These are phyloP conservation scores for Fomes fomentarius DNA, from an alignment of 1,284 basidiomycete genomes.

Conservation along the genomic window DNA sequence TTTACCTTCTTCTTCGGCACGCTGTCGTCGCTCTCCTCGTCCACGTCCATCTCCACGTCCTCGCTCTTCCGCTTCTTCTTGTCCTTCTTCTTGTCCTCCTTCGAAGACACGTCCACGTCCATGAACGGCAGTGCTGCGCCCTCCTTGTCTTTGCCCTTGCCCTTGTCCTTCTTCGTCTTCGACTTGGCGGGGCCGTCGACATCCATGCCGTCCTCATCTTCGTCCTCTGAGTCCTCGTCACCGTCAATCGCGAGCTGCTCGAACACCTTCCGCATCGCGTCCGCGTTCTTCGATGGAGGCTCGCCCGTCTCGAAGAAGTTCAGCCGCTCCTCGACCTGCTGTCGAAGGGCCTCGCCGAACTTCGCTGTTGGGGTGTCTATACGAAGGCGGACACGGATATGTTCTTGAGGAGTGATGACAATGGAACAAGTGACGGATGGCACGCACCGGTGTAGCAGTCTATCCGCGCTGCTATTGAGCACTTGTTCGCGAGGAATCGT, in stretches of 20 bases:
- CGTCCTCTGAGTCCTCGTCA: slow-evolving; percentile 71
- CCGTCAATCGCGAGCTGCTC: slow-evolving; percentile 76
- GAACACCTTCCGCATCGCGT: slow-evolving; percentile 88
- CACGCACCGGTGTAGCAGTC: slow-evolving; percentile 90
- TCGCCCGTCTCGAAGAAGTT: slow-evolving; percentile 92
- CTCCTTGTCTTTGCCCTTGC: slow-evolving; percentile 61
- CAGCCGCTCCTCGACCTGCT: slow-evolving; percentile 96
- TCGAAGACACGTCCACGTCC: slow-evolving; percentile 53
- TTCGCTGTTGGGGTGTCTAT: slow-evolving; percentile 87
- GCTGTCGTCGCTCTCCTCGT: slow-evolving; percentile 45
- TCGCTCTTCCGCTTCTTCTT: slow-evolving; percentile 74
- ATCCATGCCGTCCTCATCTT: slow-evolving; percentile 44
- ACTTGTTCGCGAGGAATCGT: slow-evolving; percentile 98
- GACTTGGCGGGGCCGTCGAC: slow-evolving; percentile 55
- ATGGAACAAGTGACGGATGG: neutral
- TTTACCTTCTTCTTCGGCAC: slow-evolving; percentile 72
- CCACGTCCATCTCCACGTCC: slow-evolving; percentile 62
- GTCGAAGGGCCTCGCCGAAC: slow-evolving; percentile 92
- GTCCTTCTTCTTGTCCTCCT: slow-evolving; percentile 76
- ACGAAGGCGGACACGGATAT: neutral
- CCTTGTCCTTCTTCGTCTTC: slow-evolving; percentile 56
- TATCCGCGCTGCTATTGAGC: slow-evolving; percentile 96
- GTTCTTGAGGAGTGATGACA: neutral
- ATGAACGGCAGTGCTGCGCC: slow-evolving; percentile 63
- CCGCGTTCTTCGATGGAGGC: slow-evolving; percentile 84